phyloP scores from a whole-genome alignment of 495 filamentous ascomycete genomes.

The Penicillium pulvis region DNA sequence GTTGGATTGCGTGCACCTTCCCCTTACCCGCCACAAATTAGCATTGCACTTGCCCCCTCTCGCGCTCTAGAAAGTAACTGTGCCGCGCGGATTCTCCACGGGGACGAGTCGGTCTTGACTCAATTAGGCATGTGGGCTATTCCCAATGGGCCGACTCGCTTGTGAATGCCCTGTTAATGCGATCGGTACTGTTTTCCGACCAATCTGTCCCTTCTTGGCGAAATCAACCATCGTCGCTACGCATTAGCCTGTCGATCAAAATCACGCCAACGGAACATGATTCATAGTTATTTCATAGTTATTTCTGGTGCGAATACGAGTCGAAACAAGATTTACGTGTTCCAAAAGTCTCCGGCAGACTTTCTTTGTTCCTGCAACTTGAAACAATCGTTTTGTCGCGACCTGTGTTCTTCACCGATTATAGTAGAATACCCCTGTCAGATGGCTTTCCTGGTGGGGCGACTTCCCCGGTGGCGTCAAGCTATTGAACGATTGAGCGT shows the following conservation, averaged over 20 bases:
- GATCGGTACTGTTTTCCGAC: background rate
- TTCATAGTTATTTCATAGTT: background rate
- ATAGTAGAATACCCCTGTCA: too few species aligned
- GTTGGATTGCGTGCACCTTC: background rate
- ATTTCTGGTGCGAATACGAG: too few species aligned
- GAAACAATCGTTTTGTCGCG: too few species aligned
- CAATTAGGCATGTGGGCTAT: conserved; percentile 5
- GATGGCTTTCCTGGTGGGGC: too few species aligned
- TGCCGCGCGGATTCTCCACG: conserved; percentile 14
- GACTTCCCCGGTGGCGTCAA: too few species aligned
- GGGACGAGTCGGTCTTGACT: conserved; percentile 9
- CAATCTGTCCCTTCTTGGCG: background rate
- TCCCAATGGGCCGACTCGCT: background rate
- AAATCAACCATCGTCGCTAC: background rate
- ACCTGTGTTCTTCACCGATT: too few species aligned
- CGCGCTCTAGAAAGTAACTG: background rate
- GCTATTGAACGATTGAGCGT: too few species aligned
- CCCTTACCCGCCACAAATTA: background rate
- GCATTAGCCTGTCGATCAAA: background rate
- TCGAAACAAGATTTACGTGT: too few species aligned
- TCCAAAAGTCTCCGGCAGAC: too few species aligned
- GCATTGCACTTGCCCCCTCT: too few species aligned
- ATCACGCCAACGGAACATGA: background rate
- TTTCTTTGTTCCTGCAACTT: too few species aligned
- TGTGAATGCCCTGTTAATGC: background rate